Evolutionary conservation across 768 basidiomycete genomes (phyloP), one percentile per base, ranked within the genome.

Genomic region (Podaxis sp.): DNA sequence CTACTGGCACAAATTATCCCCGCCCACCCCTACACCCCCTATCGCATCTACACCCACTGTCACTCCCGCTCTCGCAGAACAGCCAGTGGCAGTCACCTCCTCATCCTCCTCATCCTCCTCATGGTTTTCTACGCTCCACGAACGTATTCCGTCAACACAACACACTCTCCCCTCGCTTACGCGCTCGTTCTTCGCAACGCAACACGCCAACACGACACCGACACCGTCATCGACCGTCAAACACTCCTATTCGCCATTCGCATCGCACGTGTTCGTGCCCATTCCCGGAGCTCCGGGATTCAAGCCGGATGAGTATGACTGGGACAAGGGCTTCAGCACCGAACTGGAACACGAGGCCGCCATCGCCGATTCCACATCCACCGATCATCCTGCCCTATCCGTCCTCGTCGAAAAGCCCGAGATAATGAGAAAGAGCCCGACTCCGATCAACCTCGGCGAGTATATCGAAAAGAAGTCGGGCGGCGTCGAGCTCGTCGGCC

Each of bases 251-350:
- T 70, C 79, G 9, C 79, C 81, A 0, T 84, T 81, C 35, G 72
- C 75, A 1, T 80, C 80, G 3, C 70, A 73, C 75, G 16, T 80
- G 73, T 52, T 77, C 60, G 63, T 73, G 0, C 75, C 81, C 2
- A 77, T 80, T 1, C 74, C 68, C 55, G 86, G 92, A n/a, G 93
- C 92, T 0, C 92, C 92, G 0, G 93, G 90, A 4, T 92, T 88
- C 65, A 77, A 72, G 13, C 89, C 89, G 0, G 89, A 90, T 50
- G 71, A 74, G 14, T 77, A 82, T 62, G 74, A 78, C 60, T 84
- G 91, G 91, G 86, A 93, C 70, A 85, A 83, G 56, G 85, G 86
- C 0, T 87, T 77, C 66, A 85, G 82, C 0, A 76, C 74, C 2
- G 76, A 76, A 32, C 69, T 85, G 40, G 76, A 77, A 52, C 69